phyloP scores from a whole-genome alignment of 2,329 filamentous ascomycete genomes.

The Metarhizium rileyi region DNA sequence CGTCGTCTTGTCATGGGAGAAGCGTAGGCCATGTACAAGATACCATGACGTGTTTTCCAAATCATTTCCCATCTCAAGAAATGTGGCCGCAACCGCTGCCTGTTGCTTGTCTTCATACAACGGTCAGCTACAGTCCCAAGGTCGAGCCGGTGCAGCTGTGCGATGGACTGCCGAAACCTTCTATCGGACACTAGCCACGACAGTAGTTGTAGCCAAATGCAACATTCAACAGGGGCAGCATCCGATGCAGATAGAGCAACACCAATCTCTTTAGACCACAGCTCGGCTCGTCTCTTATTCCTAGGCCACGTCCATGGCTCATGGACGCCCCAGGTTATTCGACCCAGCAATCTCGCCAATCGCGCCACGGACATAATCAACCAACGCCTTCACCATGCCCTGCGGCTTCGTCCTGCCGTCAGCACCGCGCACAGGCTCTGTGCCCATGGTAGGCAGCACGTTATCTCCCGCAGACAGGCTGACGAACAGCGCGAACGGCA shows the following conservation, averaged over 20 bases:
- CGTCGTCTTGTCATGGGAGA: too few species aligned
- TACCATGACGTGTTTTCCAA: too few species aligned
- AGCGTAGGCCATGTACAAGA: too few species aligned
- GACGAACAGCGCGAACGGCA: slow-evolving; percentile 91
- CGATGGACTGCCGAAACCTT: background rate
- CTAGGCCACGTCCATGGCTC: background rate
- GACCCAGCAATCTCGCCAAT: slow-evolving; percentile 36
- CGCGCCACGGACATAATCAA: slow-evolving; percentile 45
- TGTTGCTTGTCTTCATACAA: background rate
- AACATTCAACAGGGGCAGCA: background rate
- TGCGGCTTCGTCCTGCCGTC: slow-evolving; percentile 44
- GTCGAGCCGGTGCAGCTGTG: background rate
- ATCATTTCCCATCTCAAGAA: background rate
- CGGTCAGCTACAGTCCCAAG: background rate
- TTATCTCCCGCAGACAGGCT: slow-evolving; percentile 91
- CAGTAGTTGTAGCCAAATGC: background rate
- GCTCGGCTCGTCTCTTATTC: background rate
- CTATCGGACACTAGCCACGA: background rate
- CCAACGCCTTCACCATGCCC: slow-evolving; percentile 56
- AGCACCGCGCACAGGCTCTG: slow-evolving; percentile 38
- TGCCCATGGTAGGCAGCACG: slow-evolving; percentile 85
- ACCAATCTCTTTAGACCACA: background rate
- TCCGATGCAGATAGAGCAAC: slow-evolving; percentile 4
- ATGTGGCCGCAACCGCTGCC: too few species aligned
- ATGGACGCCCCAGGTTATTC: slow-evolving; percentile 13